phyloP scores from a whole-genome alignment of 257 asterid genomes.

The Gardenia jasminoides region DNA sequence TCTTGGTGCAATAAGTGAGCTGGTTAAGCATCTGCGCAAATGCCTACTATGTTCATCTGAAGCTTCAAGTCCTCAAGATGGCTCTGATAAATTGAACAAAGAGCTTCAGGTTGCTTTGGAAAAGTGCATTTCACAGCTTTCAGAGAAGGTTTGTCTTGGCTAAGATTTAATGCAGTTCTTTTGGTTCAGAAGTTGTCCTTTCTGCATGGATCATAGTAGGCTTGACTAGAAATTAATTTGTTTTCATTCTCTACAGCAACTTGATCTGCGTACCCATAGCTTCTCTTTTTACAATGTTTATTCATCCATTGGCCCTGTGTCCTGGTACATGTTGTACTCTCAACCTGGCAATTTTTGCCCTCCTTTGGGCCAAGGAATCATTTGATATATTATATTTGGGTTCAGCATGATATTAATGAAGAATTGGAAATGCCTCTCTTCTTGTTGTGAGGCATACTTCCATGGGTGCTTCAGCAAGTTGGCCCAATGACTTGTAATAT shows the following conservation, averaged over 20 bases:
- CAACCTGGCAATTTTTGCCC: neutral
- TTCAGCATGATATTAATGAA: neutral
- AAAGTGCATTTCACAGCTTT: slow-evolving; percentile 41
- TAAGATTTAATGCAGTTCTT: neutral
- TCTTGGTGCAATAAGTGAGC: slow-evolving; percentile 42
- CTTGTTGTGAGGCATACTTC: neutral
- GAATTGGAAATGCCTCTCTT: neutral
- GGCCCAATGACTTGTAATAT: neutral
- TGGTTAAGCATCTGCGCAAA: slow-evolving; percentile 39
- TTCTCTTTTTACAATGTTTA: neutral
- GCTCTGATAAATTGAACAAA: slow-evolving; percentile 24
- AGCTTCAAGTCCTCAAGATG: slow-evolving; percentile 26
- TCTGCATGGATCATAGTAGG: neutral
- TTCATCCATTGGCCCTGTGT: neutral
- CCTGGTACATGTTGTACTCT: neutral
- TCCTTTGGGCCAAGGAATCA: neutral
- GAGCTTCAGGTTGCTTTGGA: slow-evolving; percentile 42
- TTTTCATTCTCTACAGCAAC: neutral
- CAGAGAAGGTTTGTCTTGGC: slow-evolving; percentile 38
- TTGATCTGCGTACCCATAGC: neutral
- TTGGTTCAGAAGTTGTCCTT: neutral
- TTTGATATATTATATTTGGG: neutral
- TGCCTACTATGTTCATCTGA: slow-evolving; percentile 36
- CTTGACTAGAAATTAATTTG: neutral
- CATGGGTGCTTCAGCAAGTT: neutral